phyloP scores from a whole-genome alignment of 306 rosid genomes.

The Dryas alaskensis region DNA sequence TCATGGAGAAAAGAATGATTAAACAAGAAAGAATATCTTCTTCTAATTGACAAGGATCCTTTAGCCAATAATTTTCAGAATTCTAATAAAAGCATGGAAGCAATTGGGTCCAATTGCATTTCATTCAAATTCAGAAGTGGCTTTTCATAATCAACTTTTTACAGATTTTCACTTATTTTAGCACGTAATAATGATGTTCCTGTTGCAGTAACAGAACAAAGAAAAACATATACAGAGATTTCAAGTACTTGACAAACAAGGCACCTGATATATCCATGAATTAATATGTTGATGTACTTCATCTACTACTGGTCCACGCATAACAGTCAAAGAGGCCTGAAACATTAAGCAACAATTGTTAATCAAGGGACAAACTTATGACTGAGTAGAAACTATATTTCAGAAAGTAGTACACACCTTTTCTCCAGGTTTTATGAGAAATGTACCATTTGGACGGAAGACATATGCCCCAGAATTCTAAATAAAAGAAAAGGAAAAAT shows the following conservation, averaged over 20 bases:
- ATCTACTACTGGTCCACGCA: slow-evolving; percentile 46
- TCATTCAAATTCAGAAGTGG: no score
- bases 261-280: slow-evolving; percentile 57
- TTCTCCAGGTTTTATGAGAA: slow-evolving; percentile 36
- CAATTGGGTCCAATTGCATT: neutral
- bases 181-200: slow-evolving; percentile 15
- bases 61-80: no score
- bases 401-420: slow-evolving; percentile 32
- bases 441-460: slow-evolving; percentile 58
- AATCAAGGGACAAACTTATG: neutral
- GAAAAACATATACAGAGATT: slow-evolving; percentile 18
- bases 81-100: neutral
- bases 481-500: neutral
- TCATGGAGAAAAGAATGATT: neutral
- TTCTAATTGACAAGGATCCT: neutral
- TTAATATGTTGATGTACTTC: slow-evolving; percentile 58
- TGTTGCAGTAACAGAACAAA: slow-evolving; percentile 14
- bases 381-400: slow-evolving; percentile 1
- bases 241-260: slow-evolving; percentile 14
- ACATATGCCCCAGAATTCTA: slow-evolving; percentile 57
- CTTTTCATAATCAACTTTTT: neutral
- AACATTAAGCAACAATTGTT: slow-evolving; percentile 17
- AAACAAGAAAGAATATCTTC: neutral
- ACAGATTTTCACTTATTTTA: slow-evolving; percentile 20
- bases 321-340: slow-evolving; percentile 44